Base-by-base conservation (phyloP, 164 flowering plant genomes). In the Piper longum region DNA sequence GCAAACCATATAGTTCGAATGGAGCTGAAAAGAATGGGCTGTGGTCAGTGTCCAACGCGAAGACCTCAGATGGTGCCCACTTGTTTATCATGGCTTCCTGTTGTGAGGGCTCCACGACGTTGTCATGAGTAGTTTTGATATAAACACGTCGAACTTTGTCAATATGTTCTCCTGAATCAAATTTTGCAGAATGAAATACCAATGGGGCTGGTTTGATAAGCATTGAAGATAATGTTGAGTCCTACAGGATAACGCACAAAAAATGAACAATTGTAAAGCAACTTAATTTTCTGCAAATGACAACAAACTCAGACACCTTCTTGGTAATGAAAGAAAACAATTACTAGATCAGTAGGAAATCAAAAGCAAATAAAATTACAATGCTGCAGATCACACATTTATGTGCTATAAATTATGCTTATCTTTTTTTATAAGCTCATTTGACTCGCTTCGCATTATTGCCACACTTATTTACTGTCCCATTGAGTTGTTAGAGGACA, bases 1-100 rank as follows among this genome's bases (percentile, higher is more conserved):
- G 81, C 60, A 82, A 64, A 17, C 82, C 81, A 39, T 75, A 78
- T 66, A 91, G 88, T 48, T 71, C 8, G 52, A 72, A 74, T 0
- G 96, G 86, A 58, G 77, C 54, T 4, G 98, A 88, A 77, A 91
- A 91, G 43, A 79, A 79, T 6, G 97, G 96, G 76, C 88, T 83
- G 63, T 91, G 97, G 62, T 91, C 97, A 68, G 76, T 78, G 1
- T 91, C 93, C 68, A 91, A 8, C 14, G 55, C 73, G 56, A 74
- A 83, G 5, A 84, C 85, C 16, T 75, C 43, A 4, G 76, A 62
- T 0, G 98, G 98, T 7, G 85, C 75, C 98, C 98, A 91, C 62
- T 67, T 75, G 71, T 73, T 75, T 44, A 85, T 80, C 89, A 84
- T 84, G 0, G 77, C 78, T 1, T 84, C 91, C 65, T 91, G 95